phyloP scores from a whole-genome alignment of 169 alveolate species.

The Plasmodium cynomolgi region DNA sequence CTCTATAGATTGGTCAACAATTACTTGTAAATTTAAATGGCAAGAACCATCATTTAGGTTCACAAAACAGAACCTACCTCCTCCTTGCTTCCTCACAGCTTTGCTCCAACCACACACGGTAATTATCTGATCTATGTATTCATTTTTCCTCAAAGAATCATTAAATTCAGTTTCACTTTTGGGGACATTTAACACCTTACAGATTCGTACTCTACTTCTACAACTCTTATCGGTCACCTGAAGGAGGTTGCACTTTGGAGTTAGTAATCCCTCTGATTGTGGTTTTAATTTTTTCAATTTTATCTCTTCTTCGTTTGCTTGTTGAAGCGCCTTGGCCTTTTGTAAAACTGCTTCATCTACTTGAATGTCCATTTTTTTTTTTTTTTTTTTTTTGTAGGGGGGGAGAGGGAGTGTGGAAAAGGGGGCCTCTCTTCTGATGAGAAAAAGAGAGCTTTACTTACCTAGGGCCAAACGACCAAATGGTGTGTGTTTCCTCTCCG shows the following conservation, averaged over 20 bases:
- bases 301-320: conserved; percentile 29
- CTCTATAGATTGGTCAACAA: conserved; percentile 89
- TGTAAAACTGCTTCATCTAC: conserved; percentile 18
- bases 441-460: not conserved
- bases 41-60: conserved; percentile 97
- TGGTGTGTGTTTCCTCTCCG: not conserved
- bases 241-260: conserved; percentile 18
- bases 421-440: not conserved
- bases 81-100: conserved; percentile 94
- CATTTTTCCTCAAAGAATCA: conserved; percentile 33
- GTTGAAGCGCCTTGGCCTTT: conserved; percentile 22
- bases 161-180: conserved; percentile 47
- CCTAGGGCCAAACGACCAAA: not conserved
- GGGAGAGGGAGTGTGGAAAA: not conserved
- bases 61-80: conserved; percentile 93
- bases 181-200: conserved; percentile 42
- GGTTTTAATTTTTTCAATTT: conserved; percentile 46
- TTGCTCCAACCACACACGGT: conserved; percentile 98
- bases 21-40: conserved; percentile 92
- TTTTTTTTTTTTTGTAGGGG: not conserved
- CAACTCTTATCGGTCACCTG: conserved; percentile 22
- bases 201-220: conserved; percentile 39
- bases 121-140: conserved; percentile 79
- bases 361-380: conserved; percentile 21
- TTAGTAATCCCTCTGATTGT: not conserved